Evolutionary conservation across 257 asterid genomes (phyloP), one percentile per base, ranked within the genome.

Genomic region (Galeopsis tetrahit): DNA sequence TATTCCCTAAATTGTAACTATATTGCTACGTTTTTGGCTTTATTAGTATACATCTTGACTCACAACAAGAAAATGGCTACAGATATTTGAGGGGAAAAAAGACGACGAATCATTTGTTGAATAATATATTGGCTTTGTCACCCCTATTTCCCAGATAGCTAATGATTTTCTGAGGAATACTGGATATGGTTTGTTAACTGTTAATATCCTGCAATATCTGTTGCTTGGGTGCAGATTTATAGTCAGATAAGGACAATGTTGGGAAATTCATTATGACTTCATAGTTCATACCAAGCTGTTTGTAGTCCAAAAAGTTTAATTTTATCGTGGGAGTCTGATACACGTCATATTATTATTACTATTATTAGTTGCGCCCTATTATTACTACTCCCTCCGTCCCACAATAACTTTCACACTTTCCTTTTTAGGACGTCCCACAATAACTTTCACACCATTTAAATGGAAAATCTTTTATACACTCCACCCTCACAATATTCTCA

Each of bases 201-300:
- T 58, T 2, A 35, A 6, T 34, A 61, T 10, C 2, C 33, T 61
- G n/a, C 7, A 52, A 10, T 36, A 10, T 10, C 6, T 53, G 53
- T 49, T 38, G 40, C 35, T 56, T 57, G 36, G 57, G 52, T 42
- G 43, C 57, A 40, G 32, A 39, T 15, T 56, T 21, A 10, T 13
- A 56, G 40, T 35, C 15, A 4, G 42, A 69, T 2, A 31, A 7
- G 14, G 65, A 46, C 52, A 15, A 51, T 5, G 21, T 13, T 10
- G 63, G 63, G 3, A 69, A 55, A 55, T 10, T 7, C 17, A 34
- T 68, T 68, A 14, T 8, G n/a, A 28, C 72, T 52, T 68, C 21
- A 52, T 40, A 33, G 28, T 21, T 21, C 28, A 21, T 21, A 21
- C 28, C 28, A 13, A 11, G 32, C 44, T 31, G 14, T 44, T 44